phyloP scores from a whole-genome alignment of 495 filamentous ascomycete species.

The Tuber borchii region DNA sequence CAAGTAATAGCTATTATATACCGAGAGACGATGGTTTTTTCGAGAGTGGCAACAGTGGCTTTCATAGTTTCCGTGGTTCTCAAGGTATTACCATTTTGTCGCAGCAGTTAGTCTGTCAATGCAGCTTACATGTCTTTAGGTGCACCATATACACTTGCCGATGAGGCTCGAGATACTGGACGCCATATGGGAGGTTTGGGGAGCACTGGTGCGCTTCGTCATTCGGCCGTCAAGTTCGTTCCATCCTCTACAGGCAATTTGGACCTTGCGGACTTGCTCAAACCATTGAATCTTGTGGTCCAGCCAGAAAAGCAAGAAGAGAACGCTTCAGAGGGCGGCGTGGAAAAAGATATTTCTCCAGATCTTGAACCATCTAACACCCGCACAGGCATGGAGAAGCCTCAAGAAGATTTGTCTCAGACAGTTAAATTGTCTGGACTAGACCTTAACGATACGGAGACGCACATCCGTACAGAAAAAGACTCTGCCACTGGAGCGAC shows the following conservation, averaged over 20 bases:
- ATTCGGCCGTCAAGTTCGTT: slow-evolving; percentile 64
- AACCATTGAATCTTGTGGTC: slow-evolving; percentile 29
- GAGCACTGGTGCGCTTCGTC: slow-evolving; percentile 43
- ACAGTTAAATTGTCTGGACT: neutral
- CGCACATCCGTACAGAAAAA: neutral
- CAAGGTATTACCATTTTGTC: neutral
- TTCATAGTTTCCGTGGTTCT: neutral
- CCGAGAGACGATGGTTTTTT: neutral
- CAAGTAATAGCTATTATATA: neutral
- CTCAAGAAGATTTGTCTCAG: neutral
- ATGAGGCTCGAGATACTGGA: slow-evolving; percentile 73
- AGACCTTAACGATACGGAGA: neutral
- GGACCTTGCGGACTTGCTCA: slow-evolving; percentile 45
- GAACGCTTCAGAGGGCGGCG: slow-evolving; percentile 11
- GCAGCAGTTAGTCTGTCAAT: neutral
- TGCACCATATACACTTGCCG: slow-evolving; percentile 32
- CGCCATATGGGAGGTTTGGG: slow-evolving; percentile 49
- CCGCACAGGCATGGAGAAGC: neutral
- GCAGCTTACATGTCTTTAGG: neutral
- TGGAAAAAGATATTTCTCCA: neutral
- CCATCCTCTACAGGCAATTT: slow-evolving; percentile 55
- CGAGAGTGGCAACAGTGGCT: neutral
- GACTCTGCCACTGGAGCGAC: neutral
- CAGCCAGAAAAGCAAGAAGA: slow-evolving; percentile 15
- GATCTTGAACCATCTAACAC: neutral